phyloP scores from a whole-genome alignment of 805 yeast genomes.

The Ogataea allantospora region DNA sequence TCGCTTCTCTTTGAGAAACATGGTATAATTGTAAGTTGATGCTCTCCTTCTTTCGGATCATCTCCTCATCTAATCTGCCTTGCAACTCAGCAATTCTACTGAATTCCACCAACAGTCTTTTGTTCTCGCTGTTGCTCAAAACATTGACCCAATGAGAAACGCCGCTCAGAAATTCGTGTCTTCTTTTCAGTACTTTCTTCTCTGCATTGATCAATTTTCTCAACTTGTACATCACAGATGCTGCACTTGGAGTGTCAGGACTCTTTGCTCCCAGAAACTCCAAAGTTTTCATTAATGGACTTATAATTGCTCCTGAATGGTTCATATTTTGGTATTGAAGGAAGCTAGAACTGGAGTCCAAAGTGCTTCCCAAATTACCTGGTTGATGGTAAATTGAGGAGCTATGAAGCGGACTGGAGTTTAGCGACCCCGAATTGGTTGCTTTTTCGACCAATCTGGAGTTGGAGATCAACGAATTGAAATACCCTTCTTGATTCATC shows the following conservation, averaged over 20 bases:
- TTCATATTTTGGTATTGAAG: constrained; percentile 22
- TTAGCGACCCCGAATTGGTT: constrained; percentile 17
- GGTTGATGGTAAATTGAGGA: constrained; percentile 21
- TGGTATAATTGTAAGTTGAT: constrained; percentile 43
- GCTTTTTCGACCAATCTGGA: constrained; percentile 14
- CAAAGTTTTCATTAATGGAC: constrained; percentile 24
- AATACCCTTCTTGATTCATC: constrained; percentile 18
- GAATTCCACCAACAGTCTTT: constrained; percentile 40
- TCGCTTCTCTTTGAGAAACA: constrained; percentile 50
- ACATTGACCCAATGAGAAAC: constrained; percentile 41
- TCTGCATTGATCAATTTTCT: constrained; percentile 40
- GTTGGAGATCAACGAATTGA: constrained; percentile 18
- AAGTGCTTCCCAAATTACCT: constrained; percentile 14
- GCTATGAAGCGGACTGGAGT: constrained; percentile 25
- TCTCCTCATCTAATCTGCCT: constrained; percentile 33
- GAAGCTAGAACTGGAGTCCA: constrained; percentile 20
- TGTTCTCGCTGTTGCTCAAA: constrained; percentile 40
- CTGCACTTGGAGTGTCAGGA: constrained; percentile 28
- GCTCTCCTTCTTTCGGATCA: constrained; percentile 42
- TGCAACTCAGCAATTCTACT: constrained; percentile 39
- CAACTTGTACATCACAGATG: constrained; percentile 34
- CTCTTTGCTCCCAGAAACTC: constrained; percentile 28
- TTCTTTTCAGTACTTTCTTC: constrained; percentile 36
- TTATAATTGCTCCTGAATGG: constrained; percentile 21
- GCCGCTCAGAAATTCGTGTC: constrained; percentile 40